Evolutionary conservation across 2,329 filamentous ascomycete genomes (phyloP).

Genomic region (Phialocephala subalpina): DNA sequence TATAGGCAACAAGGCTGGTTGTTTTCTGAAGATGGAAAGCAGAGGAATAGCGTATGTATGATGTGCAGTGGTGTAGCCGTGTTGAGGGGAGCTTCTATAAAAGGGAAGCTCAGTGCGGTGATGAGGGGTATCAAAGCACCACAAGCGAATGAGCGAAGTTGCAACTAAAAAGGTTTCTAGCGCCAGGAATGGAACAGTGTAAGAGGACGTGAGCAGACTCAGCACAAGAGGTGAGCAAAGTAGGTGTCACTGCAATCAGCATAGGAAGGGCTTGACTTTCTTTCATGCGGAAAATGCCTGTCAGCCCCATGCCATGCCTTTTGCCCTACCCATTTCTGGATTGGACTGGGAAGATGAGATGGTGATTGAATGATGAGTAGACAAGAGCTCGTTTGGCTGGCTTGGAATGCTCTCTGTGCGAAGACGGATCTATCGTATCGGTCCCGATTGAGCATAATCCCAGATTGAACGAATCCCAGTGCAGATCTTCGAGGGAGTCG

Average conservation of each 20-base stretch:
- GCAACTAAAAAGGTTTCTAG: slow-evolving; percentile 9
- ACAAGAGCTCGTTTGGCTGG: slow-evolving; percentile 7
- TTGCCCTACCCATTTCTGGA: slow-evolving; percentile 4
- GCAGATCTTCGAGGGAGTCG: slow-evolving; percentile 10
- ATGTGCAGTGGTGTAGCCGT: neutral
- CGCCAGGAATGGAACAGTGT: neutral
- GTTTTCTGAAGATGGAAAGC: neutral
- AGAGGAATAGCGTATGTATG: neutral
- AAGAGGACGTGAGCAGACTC: slow-evolving; percentile 11
- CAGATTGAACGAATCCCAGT: slow-evolving; percentile 2
- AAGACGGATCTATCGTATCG: slow-evolving; percentile 14
- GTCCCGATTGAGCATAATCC: slow-evolving; percentile 12
- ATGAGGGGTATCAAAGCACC: slow-evolving; percentile 2
- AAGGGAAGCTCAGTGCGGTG: slow-evolving; percentile 2
- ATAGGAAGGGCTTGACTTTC: slow-evolving; percentile 5
- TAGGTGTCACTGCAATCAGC: neutral
- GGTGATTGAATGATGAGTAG: slow-evolving; percentile 9
- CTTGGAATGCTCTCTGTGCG: neutral
- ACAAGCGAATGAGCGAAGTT: slow-evolving; percentile 1
- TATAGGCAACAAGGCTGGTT: neutral
- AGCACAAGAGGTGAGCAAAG: slow-evolving; percentile 6
- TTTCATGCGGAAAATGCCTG: slow-evolving; percentile 6
- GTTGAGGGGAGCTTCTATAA: slow-evolving; percentile 9
- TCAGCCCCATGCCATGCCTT: slow-evolving; percentile 6
- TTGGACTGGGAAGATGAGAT: slow-evolving; percentile 1